Evolutionary conservation across 1,284 basidiomycete genomes (phyloP).

Genomic region (Trichosporon ovoides): DNA sequence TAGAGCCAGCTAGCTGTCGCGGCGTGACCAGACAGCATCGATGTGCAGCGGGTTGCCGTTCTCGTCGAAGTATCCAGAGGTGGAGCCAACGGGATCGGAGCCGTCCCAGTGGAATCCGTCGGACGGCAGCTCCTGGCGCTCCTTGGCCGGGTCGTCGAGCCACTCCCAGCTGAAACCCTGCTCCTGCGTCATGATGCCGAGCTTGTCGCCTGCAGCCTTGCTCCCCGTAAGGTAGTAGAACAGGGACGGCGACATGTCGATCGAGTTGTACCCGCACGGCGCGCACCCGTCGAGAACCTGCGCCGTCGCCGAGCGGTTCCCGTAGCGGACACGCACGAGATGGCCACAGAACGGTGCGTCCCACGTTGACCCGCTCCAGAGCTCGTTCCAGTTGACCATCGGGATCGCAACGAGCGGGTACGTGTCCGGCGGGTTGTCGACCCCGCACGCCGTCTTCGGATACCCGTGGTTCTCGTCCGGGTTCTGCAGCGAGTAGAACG

Average conservation of each 20-base stretch:
- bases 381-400: conserved; percentile 3
- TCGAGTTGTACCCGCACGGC: neutral
- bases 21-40: neutral
- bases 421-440: conserved; percentile 2
- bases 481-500: conserved; percentile 7
- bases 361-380: neutral
- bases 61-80: neutral
- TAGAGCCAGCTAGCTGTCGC: no score
- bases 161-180: conserved; percentile 2
- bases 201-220: neutral
- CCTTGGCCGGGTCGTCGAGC: neutral
- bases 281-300: neutral
- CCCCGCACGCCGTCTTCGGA: neutral
- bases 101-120: neutral
- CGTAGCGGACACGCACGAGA: conserved; percentile 1
- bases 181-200: neutral
- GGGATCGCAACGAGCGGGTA: conserved; percentile 1
- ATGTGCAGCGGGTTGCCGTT: neutral
- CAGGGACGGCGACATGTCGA: neutral
- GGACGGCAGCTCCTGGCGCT: neutral
- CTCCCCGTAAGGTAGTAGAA: conserved; percentile 1
- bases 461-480: conserved; percentile 14
- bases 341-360: neutral
- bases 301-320: neutral
- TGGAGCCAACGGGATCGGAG: neutral